phyloP scores from a whole-genome alignment of 2,329 filamentous ascomycete genomes.

The Aspergillus brunneoviolaceus region DNA sequence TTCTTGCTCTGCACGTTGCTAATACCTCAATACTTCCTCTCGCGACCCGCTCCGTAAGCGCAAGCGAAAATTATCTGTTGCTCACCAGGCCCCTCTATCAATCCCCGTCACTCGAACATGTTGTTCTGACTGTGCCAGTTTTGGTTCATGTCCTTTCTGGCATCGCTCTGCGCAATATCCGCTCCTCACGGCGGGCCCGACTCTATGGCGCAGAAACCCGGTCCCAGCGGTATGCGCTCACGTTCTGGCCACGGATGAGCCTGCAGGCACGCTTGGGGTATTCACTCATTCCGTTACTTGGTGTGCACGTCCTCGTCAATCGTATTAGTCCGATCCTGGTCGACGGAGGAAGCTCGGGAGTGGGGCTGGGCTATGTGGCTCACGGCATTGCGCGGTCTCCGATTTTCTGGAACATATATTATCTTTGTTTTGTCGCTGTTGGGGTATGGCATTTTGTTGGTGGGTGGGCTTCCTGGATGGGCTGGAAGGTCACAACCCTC shows the following conservation, averaged over 20 bases:
- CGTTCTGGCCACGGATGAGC: slow-evolving; percentile 69
- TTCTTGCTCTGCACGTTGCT: slow-evolving; percentile 72
- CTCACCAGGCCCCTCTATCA: slow-evolving; percentile 93
- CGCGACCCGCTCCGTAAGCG: slow-evolving; percentile 67
- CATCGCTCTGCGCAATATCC: slow-evolving; percentile 71
- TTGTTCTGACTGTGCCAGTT: slow-evolving; percentile 74
- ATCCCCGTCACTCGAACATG: slow-evolving; percentile 73
- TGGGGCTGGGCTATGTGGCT: slow-evolving; percentile 77
- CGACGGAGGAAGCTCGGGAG: slow-evolving; percentile 82
- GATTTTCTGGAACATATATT: slow-evolving; percentile 65
- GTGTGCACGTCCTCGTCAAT: slow-evolving; percentile 73
- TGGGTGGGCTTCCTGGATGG: slow-evolving; percentile 81
- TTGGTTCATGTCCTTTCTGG: slow-evolving; percentile 75
- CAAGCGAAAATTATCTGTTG: slow-evolving; percentile 81
- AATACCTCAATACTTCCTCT: slow-evolving; percentile 83
- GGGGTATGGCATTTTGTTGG: slow-evolving; percentile 78
- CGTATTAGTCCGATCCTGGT: slow-evolving; percentile 71
- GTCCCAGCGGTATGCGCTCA: slow-evolving; percentile 46
- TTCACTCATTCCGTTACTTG: slow-evolving; percentile 62
- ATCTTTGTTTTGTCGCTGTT: slow-evolving; percentile 64
- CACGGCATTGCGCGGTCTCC: slow-evolving; percentile 80
- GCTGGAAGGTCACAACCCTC: slow-evolving; percentile 46
- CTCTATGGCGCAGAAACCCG: slow-evolving; percentile 71
- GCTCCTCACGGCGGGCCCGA: slow-evolving; percentile 67
- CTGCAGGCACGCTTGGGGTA: slow-evolving; percentile 74